Evolutionary conservation across 169 alveolate genomes (phyloP).

Genomic region (Cryptosporidium parvum): DNA sequence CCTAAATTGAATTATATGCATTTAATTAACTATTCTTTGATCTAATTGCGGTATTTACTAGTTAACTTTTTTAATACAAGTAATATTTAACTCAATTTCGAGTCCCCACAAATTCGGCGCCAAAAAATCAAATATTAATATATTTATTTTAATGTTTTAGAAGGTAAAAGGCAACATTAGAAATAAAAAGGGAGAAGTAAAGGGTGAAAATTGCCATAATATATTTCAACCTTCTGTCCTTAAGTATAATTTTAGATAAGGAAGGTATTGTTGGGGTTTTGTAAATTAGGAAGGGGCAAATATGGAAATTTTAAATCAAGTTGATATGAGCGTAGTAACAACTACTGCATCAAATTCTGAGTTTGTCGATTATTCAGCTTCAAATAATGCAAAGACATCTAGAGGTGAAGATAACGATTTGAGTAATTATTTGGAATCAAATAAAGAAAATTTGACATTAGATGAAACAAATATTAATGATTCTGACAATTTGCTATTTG

Average conservation of each 20-base stretch:
- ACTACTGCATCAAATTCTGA: slow-evolving; percentile 65
- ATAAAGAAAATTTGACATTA: neutral
- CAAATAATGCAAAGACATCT: slow-evolving; percentile 27
- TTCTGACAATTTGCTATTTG: neutral
- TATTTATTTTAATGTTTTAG: neutral
- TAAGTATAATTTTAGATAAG: neutral
- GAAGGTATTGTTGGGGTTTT: neutral
- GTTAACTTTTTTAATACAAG: neutral
- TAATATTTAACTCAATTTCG: slow-evolving; percentile 19
- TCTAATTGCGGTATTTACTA: slow-evolving; percentile 4
- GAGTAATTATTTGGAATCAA: neutral
- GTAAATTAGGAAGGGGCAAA: no score
- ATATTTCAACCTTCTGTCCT: neutral
- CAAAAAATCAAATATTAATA: neutral
- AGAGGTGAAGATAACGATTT: neutral
- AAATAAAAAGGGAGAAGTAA: slow-evolving; percentile 3
- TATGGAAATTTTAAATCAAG: slow-evolving; percentile 44
- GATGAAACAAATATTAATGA: neutral
- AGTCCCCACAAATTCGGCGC: slow-evolving; percentile 41
- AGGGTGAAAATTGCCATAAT: neutral
- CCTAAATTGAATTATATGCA: neutral
- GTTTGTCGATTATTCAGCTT: slow-evolving; percentile 35
- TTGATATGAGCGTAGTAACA: slow-evolving; percentile 60
- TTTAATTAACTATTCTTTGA: neutral
- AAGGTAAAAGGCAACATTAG: neutral